Conservation (phyloP, 129 eudicot genomes). For the Pseudognaphalium luteoalbum region DNA sequence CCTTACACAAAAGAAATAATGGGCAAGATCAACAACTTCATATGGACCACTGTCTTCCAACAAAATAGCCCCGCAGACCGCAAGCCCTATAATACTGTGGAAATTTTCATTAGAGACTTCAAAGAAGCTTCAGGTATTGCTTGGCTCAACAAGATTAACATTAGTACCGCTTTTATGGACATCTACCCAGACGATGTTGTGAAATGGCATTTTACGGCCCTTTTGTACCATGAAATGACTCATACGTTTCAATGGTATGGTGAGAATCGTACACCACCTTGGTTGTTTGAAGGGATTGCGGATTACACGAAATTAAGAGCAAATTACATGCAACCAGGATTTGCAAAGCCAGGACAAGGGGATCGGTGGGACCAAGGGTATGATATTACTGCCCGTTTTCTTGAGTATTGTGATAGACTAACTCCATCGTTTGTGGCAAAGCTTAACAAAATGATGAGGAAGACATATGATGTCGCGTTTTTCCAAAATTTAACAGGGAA, state of each 20-base stretch:
- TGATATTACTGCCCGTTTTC: conserved; percentile 21
- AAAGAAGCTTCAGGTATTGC: conserved; percentile 1
- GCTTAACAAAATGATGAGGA: conserved; percentile 23
- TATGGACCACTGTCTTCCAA: conserved; percentile 23
- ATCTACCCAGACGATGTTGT: not conserved
- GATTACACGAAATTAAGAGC: conserved; percentile 17
- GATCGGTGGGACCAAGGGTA: conserved; percentile 33
- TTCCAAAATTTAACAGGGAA: conserved; percentile 10
- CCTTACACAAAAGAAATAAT: conserved; percentile 23
- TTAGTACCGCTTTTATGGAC: conserved; percentile 12
- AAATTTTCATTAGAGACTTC: conserved; percentile 4
- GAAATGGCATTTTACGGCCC: not conserved
- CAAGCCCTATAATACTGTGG: not conserved
- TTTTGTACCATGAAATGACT: conserved; percentile 42
- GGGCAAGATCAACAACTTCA: conserved; percentile 5
- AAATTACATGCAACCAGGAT: not conserved
- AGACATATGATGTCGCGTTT: not conserved
- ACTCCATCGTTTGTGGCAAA: conserved; percentile 15
- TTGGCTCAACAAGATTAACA: conserved; percentile 19
- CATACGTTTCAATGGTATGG: conserved; percentile 46
- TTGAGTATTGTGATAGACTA: conserved; percentile 21
- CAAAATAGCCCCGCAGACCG: conserved; percentile 1
- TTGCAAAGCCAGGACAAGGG: conserved; percentile 20
- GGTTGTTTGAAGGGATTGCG: conserved; percentile 23
- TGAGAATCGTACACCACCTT: not conserved